Conservation (phyloP, 2,329 filamentous ascomycete species). For the Pseudonectria foliicola region DNA sequence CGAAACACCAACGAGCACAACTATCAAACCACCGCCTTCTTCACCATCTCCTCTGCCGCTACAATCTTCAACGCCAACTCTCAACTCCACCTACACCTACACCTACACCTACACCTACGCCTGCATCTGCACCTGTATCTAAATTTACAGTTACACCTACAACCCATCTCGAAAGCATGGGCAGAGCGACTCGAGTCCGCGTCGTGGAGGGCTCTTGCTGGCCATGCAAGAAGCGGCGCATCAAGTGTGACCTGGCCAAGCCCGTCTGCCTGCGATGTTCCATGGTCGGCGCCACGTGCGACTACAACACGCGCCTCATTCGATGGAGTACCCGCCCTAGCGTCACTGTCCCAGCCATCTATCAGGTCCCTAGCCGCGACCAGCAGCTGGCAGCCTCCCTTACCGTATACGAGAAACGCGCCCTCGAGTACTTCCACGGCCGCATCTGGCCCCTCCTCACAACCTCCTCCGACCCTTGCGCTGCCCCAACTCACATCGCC, state of each 20-base stretch:
- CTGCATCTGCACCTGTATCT: too few species aligned
- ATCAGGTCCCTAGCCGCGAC: slow-evolving; percentile 19
- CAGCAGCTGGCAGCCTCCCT: slow-evolving; percentile 21
- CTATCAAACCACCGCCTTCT: too few species aligned
- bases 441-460: slow-evolving; percentile 27
- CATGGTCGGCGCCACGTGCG: slow-evolving; percentile 18
- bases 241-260: slow-evolving; percentile 34
- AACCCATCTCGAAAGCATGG: too few species aligned
- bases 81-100: too few species aligned
- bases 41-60: too few species aligned
- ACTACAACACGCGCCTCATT: slow-evolving; percentile 30
- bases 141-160: too few species aligned
- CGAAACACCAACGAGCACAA: too few species aligned
- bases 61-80: too few species aligned
- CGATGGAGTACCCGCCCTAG: slow-evolving; percentile 34
- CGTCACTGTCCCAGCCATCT: slow-evolving; percentile 22
- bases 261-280: slow-evolving; percentile 32
- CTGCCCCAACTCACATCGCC: slow-evolving; percentile 23
- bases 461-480: slow-evolving; percentile 22
- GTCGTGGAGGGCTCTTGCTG: slow-evolving; percentile 34
- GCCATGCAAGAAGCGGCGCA: slow-evolving; percentile 36
- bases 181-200: slow-evolving; percentile 11
- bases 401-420: slow-evolving; percentile 22
- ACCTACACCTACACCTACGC: too few species aligned
- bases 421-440: slow-evolving; percentile 27